phyloP scores from a whole-genome alignment of 1,139 yeast genomes.

The Ashbya aceris region DNA sequence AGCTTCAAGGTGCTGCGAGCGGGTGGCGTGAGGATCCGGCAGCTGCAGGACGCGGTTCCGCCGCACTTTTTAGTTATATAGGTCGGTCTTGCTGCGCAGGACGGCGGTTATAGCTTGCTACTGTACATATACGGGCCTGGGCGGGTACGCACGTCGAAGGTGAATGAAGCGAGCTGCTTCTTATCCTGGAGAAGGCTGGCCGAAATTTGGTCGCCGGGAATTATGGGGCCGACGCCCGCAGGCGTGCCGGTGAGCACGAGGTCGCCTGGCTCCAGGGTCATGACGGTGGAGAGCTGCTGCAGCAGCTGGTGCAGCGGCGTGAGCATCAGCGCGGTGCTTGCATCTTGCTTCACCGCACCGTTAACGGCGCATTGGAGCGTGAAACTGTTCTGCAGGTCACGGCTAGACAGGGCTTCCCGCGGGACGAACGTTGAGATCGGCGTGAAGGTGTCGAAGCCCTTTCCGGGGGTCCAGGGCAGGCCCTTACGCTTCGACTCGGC shows the following conservation, averaged over 20 bases:
- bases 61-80: constrained; percentile 21
- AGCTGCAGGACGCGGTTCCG: constrained; percentile 37
- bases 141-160: constrained; percentile 52
- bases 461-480: constrained; percentile 92
- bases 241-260: constrained; percentile 93
- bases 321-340: constrained; percentile 75
- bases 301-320: constrained; percentile 78
- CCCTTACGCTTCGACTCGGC: constrained; percentile 92
- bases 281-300: constrained; percentile 71
- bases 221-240: constrained; percentile 84
- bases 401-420: constrained; percentile 60
- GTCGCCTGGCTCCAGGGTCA: constrained; percentile 89
- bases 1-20: constrained; percentile 62
- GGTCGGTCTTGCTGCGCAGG: no score
- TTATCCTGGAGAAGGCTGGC: constrained; percentile 56
- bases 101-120: constrained; percentile 32
- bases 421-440: constrained; percentile 72
- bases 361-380: constrained; percentile 57
- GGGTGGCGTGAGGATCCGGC: constrained; percentile 69
- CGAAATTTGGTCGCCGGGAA: constrained; percentile 66
- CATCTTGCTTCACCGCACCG: constrained; percentile 63
- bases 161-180: constrained; percentile 42
- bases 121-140: constrained; percentile 73
- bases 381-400: constrained; percentile 34
- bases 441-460: constrained; percentile 91